These are phyloP conservation scores for Nitzschia palea DNA, from an alignment of 108 stramenopile genomes.

Conservation along the genomic window DNA sequence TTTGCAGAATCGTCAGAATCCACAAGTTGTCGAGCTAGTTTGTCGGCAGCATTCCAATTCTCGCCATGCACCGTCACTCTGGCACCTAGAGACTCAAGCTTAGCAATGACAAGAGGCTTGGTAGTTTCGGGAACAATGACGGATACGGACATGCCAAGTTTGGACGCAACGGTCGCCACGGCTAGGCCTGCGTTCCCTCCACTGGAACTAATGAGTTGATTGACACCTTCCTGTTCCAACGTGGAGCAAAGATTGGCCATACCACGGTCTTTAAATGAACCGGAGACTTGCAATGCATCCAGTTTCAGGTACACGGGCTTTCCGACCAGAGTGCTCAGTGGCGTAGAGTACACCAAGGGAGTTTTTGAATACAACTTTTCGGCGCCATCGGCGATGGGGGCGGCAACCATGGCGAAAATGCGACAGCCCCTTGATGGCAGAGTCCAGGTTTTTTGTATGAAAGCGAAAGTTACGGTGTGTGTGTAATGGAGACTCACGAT, in stretches of 20 bases:
- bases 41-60: slow-evolving; percentile 92
- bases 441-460: no score
- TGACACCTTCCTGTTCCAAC: slow-evolving; percentile 35
- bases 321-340: slow-evolving; percentile 45
- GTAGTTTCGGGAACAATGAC: slow-evolving; percentile 90
- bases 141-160: slow-evolving; percentile 56
- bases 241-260: slow-evolving; percentile 77
- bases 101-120: slow-evolving; percentile 76
- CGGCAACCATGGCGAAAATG: neutral
- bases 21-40: slow-evolving; percentile 57
- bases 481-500: no score
- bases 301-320: slow-evolving; percentile 77
- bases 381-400: slow-evolving; percentile 19
- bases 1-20: slow-evolving; percentile 28
- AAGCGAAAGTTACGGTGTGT: no score
- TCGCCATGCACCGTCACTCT: slow-evolving; percentile 77
- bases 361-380: slow-evolving; percentile 26
- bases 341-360: slow-evolving; percentile 58
- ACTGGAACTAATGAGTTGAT: slow-evolving; percentile 55
- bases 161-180: slow-evolving; percentile 68
- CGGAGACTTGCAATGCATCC: slow-evolving; percentile 68
- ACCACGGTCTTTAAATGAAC: slow-evolving; percentile 79
- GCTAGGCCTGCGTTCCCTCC: slow-evolving; percentile 86
- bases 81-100: slow-evolving; percentile 78
- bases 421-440: neutral